Base-by-base conservation (phyloP, 805 yeast species). In the Hyphopichia homilentoma region DNA sequence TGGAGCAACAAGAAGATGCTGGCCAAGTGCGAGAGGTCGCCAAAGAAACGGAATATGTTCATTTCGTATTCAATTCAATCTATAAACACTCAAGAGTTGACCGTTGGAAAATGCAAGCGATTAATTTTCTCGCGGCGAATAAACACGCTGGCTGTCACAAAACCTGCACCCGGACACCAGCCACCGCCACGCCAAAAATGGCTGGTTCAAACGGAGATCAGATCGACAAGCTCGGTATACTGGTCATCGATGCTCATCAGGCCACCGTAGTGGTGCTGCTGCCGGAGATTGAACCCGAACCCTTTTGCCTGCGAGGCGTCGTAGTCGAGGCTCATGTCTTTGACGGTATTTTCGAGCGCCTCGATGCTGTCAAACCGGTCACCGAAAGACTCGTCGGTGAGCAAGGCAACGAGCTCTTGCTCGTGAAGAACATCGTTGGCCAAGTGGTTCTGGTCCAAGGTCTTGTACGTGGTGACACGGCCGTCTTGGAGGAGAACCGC, bases 11-110 rank as follows among this genome's bases (percentile, higher is more conserved):
- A 74, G 38, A 84, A 64, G 30, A 86, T 84, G 46, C 94, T 80
- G 12, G 82, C 77, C 57, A 86, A 62, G 55, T 93, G 98, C 29
- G 93, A 77, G 34, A 86, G 50, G 52, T 93, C 98, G 18, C 90
- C 95, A 21, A 58, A 36, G 31, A 67, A 50, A 21, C 70, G 54
- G 43, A 67, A 67, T 33, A 66, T 53, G 39, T 65, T 67, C 73
- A 67, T 66, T 20, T n/a, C n/a, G n/a, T n/a, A n/a, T n/a, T n/a
- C n/a, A n/a, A n/a, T n/a, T n/a, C n/a, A n/a, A n/a, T n/a, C n/a
- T 23, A 25, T 17, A 21, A 16, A 24, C 25, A 27, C 30, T 13
- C n/a, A 24, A 9, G 19, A n/a, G 16, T 15, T 28, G 32, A n/a
- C n/a, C n/a, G n/a, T n/a, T n/a, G n/a, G n/a, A n/a, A n/a, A n/a